A percentile compares a stretch with the other conserved stretches of the same genome.
Conservation (phyloP, 257 asterid species). For the Asclepias syriaca region DNA sequence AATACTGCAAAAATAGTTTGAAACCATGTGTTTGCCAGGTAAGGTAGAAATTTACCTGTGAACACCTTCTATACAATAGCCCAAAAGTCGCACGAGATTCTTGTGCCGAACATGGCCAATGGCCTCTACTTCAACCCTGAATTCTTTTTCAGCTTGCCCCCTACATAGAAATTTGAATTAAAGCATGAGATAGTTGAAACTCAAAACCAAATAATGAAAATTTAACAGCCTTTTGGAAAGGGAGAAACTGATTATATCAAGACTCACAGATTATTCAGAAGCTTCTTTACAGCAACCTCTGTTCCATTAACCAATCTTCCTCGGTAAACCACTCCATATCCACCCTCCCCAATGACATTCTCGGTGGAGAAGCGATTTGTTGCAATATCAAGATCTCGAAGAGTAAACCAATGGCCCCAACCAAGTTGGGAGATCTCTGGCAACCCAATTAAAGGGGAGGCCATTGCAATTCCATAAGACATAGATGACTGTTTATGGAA, state of each 20-base stretch:
- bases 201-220: neutral
- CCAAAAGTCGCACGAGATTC: slow-evolving; percentile 92
- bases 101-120: slow-evolving; percentile 97
- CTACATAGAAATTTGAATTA: slow-evolving; percentile 34
- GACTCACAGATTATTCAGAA: slow-evolving; percentile 89
- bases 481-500: slow-evolving; percentile 50
- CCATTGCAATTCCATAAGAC: slow-evolving; percentile 53
- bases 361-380: slow-evolving; percentile 69
- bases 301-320: slow-evolving; percentile 83
- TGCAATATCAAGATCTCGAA: slow-evolving; percentile 85
- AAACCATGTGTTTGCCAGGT: neutral
- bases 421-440: slow-evolving; percentile 95
- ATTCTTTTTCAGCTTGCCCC: slow-evolving; percentile 97
- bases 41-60: slow-evolving; percentile 52
- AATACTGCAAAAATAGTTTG: neutral
- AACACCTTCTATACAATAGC: slow-evolving; percentile 97
- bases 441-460: slow-evolving; percentile 89
- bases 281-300: slow-evolving; percentile 92
- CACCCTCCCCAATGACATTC: slow-evolving; percentile 88
- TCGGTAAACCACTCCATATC: slow-evolving; percentile 83
- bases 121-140: slow-evolving; percentile 94
- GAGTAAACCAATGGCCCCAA: slow-evolving; percentile 99
- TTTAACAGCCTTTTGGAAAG: slow-evolving; percentile 8
- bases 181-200: slow-evolving; percentile 10
- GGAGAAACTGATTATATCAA: slow-evolving; percentile 13